Base-by-base conservation (phyloP, 2,329 filamentous ascomycete species). In the Conoideocrella luteorostrata region DNA sequence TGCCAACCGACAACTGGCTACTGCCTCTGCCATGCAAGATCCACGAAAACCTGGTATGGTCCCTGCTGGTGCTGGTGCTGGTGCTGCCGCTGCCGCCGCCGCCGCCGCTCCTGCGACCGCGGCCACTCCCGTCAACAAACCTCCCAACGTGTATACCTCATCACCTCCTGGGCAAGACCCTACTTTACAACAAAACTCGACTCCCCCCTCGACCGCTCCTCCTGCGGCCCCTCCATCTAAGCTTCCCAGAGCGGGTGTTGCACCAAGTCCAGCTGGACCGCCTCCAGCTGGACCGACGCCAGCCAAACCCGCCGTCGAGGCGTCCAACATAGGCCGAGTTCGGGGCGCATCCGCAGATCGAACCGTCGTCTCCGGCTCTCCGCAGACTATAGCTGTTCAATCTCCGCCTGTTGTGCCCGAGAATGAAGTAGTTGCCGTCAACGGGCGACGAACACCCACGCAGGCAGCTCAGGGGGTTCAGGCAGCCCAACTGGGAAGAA, bases 391-490 rank as follows among this genome's bases (percentile, higher is more conserved):
- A 1, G 23, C 22, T 23, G 6, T 18, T 3, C 30, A 20, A 17
- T 30, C 50, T 43, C 13, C 45, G 53, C 13, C 52, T 46, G 13
- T 67, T 72, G 37, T 73, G 3, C 71, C 74, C 43, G 67, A 69
- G 37, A 66, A 67, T 26, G 82, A 82, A 21, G 71, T 66, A 24
- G 69, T 77, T 5, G 61, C 64, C 3, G 64, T 71, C 10, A 81
- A 82, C 48, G 84, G 82, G n/a, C 72, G 76, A 41, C 75, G 78
- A 26, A 84, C 82, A 4, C 82, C 83, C 11, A 78, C 75, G 4
- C 77, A 81, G 47, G 70, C 56, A 36, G 37, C 56, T 28, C 76
- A 80, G 47, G 70, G 54, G 41, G 37, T 26, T 21, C 34, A 39
- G 29, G 81, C 83, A 9, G 37, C 56, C 26, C 76, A 80, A 46